Evolutionary conservation across 108 stramenopile genomes (phyloP).

Genomic region (Poteriospumella lacustris): DNA sequence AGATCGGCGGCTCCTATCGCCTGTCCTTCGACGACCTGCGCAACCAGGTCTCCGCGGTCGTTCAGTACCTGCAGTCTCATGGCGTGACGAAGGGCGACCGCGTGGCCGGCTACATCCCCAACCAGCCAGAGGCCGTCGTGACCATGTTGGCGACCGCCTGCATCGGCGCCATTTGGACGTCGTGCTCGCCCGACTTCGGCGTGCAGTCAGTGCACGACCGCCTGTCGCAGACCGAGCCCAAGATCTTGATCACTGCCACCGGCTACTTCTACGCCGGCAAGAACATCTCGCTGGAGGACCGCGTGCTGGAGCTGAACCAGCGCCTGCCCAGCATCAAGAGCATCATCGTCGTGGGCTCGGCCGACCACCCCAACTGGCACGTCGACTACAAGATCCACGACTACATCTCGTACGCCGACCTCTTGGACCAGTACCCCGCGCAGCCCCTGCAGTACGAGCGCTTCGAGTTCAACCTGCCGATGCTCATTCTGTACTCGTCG

Average conservation of each 20-base stretch:
- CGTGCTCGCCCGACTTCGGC: constrained; percentile 45
- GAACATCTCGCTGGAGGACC: constrained; percentile 30
- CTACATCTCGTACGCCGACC: constrained; percentile 40
- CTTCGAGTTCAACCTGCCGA: too few relatives aligned
- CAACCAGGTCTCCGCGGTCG: constrained; percentile 35
- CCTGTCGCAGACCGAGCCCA: constrained; percentile 40
- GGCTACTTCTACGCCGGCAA: constrained; percentile 37
- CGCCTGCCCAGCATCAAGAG: constrained; percentile 32
- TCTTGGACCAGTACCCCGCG: too few relatives aligned
- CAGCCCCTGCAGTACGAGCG: too few relatives aligned
- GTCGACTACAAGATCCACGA: constrained; percentile 27
- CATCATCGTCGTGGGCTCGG: constrained; percentile 38
- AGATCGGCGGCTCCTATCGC: constrained; percentile 30
- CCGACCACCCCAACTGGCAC: constrained; percentile 32
- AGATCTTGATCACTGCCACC: constrained; percentile 40
- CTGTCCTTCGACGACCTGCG: constrained; percentile 39
- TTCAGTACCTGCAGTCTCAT: constrained; percentile 15
- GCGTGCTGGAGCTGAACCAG: constrained; percentile 34
- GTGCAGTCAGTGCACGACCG: constrained; percentile 45
- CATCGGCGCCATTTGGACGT: constrained; percentile 44
- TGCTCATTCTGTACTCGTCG: constrained; percentile 44
- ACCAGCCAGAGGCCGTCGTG: constrained; percentile 43
- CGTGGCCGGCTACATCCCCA: constrained; percentile 38
- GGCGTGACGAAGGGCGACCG: constrained; percentile 32
- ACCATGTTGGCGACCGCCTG: constrained; percentile 45